A percentile compares a stretch with the other conserved stretches of the same genome.
Conservation (phyloP, 768 basidiomycete species). For the Suillus hirtellus region DNA sequence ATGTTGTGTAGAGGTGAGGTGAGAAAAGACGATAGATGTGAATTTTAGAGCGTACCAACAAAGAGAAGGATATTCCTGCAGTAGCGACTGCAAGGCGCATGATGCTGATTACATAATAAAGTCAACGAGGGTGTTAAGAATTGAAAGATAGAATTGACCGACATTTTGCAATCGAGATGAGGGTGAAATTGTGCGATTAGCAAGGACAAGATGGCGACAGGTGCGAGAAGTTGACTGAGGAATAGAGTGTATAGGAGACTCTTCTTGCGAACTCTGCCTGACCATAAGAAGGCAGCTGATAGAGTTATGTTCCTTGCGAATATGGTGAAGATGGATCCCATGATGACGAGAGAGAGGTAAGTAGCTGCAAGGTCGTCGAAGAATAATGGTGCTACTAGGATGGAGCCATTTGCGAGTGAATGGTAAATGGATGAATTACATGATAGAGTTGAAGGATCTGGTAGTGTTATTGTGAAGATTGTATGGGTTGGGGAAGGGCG, state of each 20-base stretch:
- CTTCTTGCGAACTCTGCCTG: constrained; percentile 58
- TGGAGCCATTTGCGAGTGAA: constrained; percentile 57
- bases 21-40: neutral
- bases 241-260: constrained; percentile 57
- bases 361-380: constrained; percentile 42
- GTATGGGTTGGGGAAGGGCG: constrained; percentile 32
- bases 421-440: constrained; percentile 36
- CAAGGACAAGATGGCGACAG: constrained; percentile 42
- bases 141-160: constrained; percentile 24
- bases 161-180: constrained; percentile 48
- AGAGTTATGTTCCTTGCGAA: constrained; percentile 55
- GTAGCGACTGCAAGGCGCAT: constrained; percentile 38
- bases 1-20: neutral
- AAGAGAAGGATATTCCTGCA: constrained; percentile 39
- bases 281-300: constrained; percentile 51
- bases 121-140: neutral
- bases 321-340: constrained; percentile 49
- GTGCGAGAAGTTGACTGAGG: constrained; percentile 54
- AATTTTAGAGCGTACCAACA: constrained; percentile 34
- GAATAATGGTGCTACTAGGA: constrained; percentile 49
- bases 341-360: constrained; percentile 45
- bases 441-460: constrained; percentile 36
- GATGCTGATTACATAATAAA: constrained; percentile 28
- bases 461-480: constrained; percentile 46
- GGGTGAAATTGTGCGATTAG: constrained; percentile 48